Evolutionary conservation across 2,329 filamentous ascomycete species (phyloP).

Genomic region (Dactylonectria estremocensis): DNA sequence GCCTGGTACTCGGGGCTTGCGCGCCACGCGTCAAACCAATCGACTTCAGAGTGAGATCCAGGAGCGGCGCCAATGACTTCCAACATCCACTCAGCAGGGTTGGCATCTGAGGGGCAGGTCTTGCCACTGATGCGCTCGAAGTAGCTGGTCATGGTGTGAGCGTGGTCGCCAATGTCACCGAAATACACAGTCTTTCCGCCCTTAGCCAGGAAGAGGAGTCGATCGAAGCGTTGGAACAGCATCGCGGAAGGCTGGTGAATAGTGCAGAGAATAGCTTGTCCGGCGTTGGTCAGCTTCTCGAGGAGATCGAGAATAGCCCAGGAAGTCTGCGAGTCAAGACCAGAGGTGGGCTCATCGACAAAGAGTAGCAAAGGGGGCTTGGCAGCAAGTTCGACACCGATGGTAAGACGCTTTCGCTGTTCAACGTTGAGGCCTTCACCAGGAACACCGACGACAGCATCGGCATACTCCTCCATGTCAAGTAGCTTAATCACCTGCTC

Average conservation of each 20-base stretch:
- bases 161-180: slow-evolving; percentile 82
- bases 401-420: slow-evolving; percentile 84
- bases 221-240: slow-evolving; percentile 92
- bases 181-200: slow-evolving; percentile 88
- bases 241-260: slow-evolving; percentile 98
- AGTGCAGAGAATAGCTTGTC: slow-evolving; percentile 95
- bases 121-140: slow-evolving; percentile 81
- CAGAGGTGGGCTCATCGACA: slow-evolving; percentile 94
- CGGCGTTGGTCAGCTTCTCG: slow-evolving; percentile 89
- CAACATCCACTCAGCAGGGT: slow-evolving; percentile 88
- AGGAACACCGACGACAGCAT: slow-evolving; percentile 91
- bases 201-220: slow-evolving; percentile 82
- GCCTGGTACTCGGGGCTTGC: slow-evolving; percentile 69
- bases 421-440: slow-evolving; percentile 87
- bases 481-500: slow-evolving; percentile 92
- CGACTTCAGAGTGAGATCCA: slow-evolving; percentile 73
- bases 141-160: slow-evolving; percentile 77
- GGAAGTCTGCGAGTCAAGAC: slow-evolving; percentile 92
- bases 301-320: slow-evolving; percentile 93
- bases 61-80: slow-evolving; percentile 75
- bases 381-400: slow-evolving; percentile 95
- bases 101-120: slow-evolving; percentile 76
- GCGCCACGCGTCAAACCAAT: slow-evolving; percentile 77
- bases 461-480: slow-evolving; percentile 91
- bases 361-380: slow-evolving; percentile 93